Percentiles rank a stretch among this genome's conserved stretches.
These are phyloP conservation scores for Thelonectria rubi DNA, from an alignment of 2,329 filamentous ascomycete genomes.

Conservation along the genomic window DNA sequence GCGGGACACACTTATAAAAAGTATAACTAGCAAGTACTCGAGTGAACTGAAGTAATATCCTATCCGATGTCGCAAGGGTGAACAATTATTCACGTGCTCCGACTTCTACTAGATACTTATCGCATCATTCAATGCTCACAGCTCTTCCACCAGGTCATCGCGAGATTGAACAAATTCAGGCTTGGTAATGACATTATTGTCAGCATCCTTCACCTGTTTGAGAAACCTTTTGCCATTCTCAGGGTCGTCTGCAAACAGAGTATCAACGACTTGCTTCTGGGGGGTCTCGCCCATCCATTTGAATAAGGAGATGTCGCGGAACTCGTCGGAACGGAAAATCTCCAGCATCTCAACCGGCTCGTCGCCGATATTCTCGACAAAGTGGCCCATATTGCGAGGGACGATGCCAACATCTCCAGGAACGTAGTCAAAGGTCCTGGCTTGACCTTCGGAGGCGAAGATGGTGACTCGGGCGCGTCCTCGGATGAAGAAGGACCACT, in stretches of 20 bases:
- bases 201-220: slow-evolving; percentile 67
- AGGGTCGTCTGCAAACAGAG: slow-evolving; percentile 69
- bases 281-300: slow-evolving; percentile 81
- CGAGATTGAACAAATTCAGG: slow-evolving; percentile 34
- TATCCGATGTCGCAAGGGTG: neutral
- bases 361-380: slow-evolving; percentile 83
- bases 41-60: neutral
- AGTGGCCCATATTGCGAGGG: slow-evolving; percentile 80
- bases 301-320: slow-evolving; percentile 77
- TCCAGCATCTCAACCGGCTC: slow-evolving; percentile 80
- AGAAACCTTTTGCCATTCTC: slow-evolving; percentile 70
- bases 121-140: neutral
- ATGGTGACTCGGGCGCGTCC: slow-evolving; percentile 78
- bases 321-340: slow-evolving; percentile 76
- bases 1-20: neutral
- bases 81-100: neutral
- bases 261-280: slow-evolving; percentile 70
- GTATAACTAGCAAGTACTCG: neutral
- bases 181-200: slow-evolving; percentile 64
- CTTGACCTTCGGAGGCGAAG: slow-evolving; percentile 73
- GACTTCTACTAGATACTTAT: neutral
- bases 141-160: neutral
- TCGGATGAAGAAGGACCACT: slow-evolving; percentile 82
- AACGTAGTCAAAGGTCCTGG: slow-evolving; percentile 79
- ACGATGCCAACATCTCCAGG: slow-evolving; percentile 82